A percentile compares a stretch with the other conserved stretches of the same genome.
phyloP scores from a whole-genome alignment of 2,329 filamentous ascomycete genomes.

The Colletotrichum liriopes region DNA sequence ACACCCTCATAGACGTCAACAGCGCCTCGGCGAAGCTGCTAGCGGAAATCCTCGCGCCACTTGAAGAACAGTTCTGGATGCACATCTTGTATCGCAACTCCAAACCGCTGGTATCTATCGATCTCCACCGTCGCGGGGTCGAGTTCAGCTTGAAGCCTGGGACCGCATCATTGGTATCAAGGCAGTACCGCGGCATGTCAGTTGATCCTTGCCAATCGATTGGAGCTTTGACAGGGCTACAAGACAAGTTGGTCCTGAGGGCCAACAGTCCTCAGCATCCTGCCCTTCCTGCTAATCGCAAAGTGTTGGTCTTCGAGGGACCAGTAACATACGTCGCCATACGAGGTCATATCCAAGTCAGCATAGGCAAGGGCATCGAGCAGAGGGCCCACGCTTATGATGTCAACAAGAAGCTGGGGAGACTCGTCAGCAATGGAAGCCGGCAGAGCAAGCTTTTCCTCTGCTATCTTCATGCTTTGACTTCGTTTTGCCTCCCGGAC shows the following conservation, averaged over 20 bases:
- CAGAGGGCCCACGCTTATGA: slow-evolving; percentile 59
- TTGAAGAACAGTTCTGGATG: neutral
- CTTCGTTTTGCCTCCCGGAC: slow-evolving; percentile 67
- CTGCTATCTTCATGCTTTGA: slow-evolving; percentile 68
- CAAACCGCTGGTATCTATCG: neutral
- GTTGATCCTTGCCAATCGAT: slow-evolving; percentile 45
- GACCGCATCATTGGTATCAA: no score
- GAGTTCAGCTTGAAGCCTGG: no score
- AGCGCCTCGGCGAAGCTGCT: neutral
- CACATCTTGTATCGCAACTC: neutral
- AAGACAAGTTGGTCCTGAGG: slow-evolving; percentile 63
- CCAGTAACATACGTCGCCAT: slow-evolving; percentile 40
- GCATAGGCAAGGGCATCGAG: slow-evolving; percentile 47
- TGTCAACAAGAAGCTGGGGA: slow-evolving; percentile 65
- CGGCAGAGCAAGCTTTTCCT: slow-evolving; percentile 68
- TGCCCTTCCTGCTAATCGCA: slow-evolving; percentile 58
- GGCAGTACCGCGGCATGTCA: no score
- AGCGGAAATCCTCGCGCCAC: neutral
- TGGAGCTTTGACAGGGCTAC: slow-evolving; percentile 64
- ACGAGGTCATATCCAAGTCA: slow-evolving; percentile 54
- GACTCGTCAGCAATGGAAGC: slow-evolving; percentile 66
- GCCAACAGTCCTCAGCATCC: slow-evolving; percentile 48
- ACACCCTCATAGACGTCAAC: neutral
- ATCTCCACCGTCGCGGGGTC: neutral
- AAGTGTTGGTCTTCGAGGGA: slow-evolving; percentile 18